Conservation (phyloP, 208 protist genomes). For the Trypanosomatidae sp. region DNA sequence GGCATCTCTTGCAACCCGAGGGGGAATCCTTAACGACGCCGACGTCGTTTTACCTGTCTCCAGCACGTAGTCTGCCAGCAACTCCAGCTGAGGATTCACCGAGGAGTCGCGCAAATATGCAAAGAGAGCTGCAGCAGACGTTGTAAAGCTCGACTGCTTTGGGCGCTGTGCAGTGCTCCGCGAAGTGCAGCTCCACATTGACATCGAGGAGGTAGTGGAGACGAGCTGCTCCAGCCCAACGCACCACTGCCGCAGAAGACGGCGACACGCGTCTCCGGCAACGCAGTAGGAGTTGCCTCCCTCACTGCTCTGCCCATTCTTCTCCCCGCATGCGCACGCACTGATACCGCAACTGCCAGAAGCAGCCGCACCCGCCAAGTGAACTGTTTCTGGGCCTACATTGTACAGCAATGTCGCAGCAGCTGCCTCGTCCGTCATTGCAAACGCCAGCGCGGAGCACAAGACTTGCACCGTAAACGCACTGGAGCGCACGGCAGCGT, state of each 20-base stretch:
- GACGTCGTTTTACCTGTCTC: not conserved
- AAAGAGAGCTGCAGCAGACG: conserved; percentile 7
- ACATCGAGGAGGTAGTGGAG: not conserved
- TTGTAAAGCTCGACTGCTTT: not conserved
- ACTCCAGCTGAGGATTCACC: conserved; percentile 4
- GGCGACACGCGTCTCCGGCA: not conserved
- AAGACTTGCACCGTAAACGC: not conserved
- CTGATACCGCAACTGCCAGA: not conserved
- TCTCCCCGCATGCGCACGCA: not conserved
- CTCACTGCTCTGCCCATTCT: not conserved
- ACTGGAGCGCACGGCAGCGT: not conserved
- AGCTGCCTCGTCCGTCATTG: not conserved
- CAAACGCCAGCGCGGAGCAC: conserved; percentile 2
- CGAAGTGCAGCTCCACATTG: not conserved
- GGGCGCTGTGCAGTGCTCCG: not conserved
- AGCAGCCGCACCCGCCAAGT: not conserved
- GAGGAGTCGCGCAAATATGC: conserved; percentile 4
- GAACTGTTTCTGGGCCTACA: not conserved
- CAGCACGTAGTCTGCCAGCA: conserved; percentile 1
- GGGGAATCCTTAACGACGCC: not conserved
- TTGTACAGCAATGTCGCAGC: not conserved
- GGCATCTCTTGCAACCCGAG: not conserved
- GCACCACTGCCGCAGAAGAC: conserved; percentile 14
- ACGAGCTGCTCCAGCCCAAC: conserved; percentile 13
- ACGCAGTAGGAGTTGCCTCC: not conserved